phyloP scores from a whole-genome alignment of 805 yeast species.

The Kuraishia capsulata region DNA sequence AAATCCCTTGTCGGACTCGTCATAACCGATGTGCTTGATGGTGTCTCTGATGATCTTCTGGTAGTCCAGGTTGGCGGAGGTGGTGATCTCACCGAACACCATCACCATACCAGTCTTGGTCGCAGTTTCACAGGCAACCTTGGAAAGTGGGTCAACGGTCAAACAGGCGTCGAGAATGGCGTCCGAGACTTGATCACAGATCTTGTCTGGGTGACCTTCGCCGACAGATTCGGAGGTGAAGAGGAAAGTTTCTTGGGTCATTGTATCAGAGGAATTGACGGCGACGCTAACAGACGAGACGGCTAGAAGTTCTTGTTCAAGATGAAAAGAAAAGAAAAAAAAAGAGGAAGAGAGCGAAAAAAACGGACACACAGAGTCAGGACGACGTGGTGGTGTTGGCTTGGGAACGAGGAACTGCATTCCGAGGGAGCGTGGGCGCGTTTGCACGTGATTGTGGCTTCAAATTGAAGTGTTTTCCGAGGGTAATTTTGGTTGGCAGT shows the following conservation, averaged over 20 bases:
- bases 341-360: not conserved
- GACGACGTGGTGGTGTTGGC: not conserved
- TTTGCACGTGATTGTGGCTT: too few species aligned
- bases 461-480: not conserved
- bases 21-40: constrained; percentile 97
- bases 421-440: too few species aligned
- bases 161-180: constrained; percentile 98
- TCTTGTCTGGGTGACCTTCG: constrained; percentile 93
- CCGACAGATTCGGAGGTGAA: constrained; percentile 87
- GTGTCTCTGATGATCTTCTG: constrained; percentile 98
- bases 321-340: not conserved
- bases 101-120: constrained; percentile 98
- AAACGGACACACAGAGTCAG: not conserved
- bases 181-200: constrained; percentile 98
- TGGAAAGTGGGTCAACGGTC: constrained; percentile 90
- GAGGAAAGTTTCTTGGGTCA: constrained; percentile 34
- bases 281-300: not conserved
- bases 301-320: not conserved
- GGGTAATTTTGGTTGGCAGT: not conserved
- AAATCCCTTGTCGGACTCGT: constrained; percentile 90
- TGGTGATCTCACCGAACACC: constrained; percentile 99
- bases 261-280: not conserved
- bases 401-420: not conserved
- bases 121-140: constrained; percentile 99
- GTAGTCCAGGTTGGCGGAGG: constrained; percentile 90